Percentiles rank a stretch among this genome's conserved stretches.
phyloP scores from a whole-genome alignment of 495 filamentous ascomycete genomes.

The Alectoria sarmentosa region DNA sequence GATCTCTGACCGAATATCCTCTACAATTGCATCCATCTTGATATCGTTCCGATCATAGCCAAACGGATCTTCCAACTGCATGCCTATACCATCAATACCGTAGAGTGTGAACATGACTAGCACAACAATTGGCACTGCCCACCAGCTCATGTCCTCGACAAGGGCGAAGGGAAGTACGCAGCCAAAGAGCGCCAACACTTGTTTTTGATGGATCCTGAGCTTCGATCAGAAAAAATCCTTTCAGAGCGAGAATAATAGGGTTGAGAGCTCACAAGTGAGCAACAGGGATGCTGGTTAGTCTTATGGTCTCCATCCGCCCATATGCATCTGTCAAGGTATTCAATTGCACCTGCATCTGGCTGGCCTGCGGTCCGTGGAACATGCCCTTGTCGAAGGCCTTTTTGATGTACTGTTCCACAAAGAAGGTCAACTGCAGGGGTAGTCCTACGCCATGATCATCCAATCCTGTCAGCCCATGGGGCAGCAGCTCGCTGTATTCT shows the following conservation, averaged over 20 bases:
- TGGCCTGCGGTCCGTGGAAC: conserved; percentile 56
- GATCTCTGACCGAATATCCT: conserved; percentile 58
- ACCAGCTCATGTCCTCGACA: conserved; percentile 68
- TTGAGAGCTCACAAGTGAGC: conserved; percentile 53
- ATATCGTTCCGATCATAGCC: conserved; percentile 71
- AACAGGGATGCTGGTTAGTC: conserved; percentile 62
- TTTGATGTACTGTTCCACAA: conserved; percentile 64
- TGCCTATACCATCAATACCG: conserved; percentile 67
- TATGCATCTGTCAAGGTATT: conserved; percentile 57
- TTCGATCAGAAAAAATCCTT: neutral
- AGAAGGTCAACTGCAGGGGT: conserved; percentile 58
- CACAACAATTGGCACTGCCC: conserved; percentile 58
- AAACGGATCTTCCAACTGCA: conserved; percentile 70
- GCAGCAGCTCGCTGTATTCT: conserved; percentile 56
- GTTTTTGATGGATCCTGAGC: conserved; percentile 62
- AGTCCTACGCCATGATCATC: conserved; percentile 60
- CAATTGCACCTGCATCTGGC: conserved; percentile 55
- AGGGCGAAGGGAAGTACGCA: conserved; percentile 69
- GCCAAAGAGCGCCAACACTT: conserved; percentile 65
- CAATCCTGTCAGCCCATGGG: conserved; percentile 49
- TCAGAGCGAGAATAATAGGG: conserved; percentile 2
- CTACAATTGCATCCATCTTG: conserved; percentile 68
- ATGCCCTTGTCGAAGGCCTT: conserved; percentile 50
- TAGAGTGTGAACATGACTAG: conserved; percentile 69
- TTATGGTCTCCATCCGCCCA: conserved; percentile 69